A percentile compares a stretch with the other conserved stretches of the same genome.
Conservation (phyloP, 2,329 filamentous ascomycete species). For the Pestalotiopsis fici region DNA sequence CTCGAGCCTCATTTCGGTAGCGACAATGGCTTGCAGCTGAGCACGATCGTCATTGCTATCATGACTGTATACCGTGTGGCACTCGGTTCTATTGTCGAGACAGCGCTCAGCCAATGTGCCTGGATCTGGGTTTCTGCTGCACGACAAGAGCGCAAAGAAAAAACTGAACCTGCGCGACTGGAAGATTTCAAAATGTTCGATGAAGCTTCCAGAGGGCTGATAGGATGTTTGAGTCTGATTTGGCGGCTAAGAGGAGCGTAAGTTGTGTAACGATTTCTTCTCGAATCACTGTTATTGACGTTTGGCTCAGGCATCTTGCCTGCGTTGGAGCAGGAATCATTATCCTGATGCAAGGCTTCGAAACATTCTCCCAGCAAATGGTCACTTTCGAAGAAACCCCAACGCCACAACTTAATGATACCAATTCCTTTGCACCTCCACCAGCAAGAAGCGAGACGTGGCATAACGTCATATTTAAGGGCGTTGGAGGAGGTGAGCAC, state of each 20-base stretch:
- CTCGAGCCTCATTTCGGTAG: constrained; percentile 27
- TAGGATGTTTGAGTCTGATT: constrained; percentile 33
- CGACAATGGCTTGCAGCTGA: constrained; percentile 26
- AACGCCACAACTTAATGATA: constrained; percentile 16
- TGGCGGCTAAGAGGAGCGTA: constrained; percentile 36
- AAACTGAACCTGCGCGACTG: constrained; percentile 29
- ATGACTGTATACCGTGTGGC: constrained; percentile 37
- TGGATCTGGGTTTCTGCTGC: constrained; percentile 41
- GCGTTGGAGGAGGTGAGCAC: not conserved
- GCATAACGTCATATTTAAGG: constrained; percentile 26
- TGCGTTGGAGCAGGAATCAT: constrained; percentile 38
- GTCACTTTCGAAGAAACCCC: constrained; percentile 31
- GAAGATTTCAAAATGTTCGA: constrained; percentile 40
- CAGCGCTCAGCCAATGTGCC: constrained; percentile 36
- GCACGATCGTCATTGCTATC: constrained; percentile 37
- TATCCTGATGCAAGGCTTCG: constrained; percentile 36
- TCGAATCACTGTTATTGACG: constrained; percentile 1
- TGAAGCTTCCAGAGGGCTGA: constrained; percentile 36
- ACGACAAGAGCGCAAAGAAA: constrained; percentile 29
- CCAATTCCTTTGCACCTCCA: constrained; percentile 21
- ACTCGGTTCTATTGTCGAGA: constrained; percentile 35
- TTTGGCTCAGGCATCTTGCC: constrained; percentile 32
- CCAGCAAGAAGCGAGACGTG: constrained; percentile 35
- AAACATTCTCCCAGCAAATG: constrained; percentile 41
- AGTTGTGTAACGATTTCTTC: constrained; percentile 7